Base-by-base conservation (phyloP, 2,329 filamentous ascomycete species). In the Aspergillus tamarii region DNA sequence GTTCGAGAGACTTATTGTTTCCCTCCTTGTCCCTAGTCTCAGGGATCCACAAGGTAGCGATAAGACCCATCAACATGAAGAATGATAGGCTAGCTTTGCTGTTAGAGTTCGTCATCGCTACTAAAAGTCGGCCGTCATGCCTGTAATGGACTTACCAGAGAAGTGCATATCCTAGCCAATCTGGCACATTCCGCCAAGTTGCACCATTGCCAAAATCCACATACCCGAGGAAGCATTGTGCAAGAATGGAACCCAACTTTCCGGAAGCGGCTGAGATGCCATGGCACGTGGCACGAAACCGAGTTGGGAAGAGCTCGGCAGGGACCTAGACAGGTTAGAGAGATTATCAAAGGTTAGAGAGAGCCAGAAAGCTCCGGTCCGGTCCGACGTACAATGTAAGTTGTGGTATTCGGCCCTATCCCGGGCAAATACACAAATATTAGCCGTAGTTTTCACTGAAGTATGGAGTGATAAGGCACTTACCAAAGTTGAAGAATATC, bases 341-440 rank as follows among this genome's bases (percentile, higher is more conserved):
- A 41, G 16, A 3, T 3, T 1, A 7, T 6, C 2, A 16, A 6
- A 3, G 10, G 14, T 1, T 10, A n/a, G 39, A 1, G 16, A 19
- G 2, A n/a, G 7, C 0, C 0, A 19, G 16, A 1, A 4, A n/a
- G 2, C 7, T 10, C 8, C 4, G 7, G 4, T 19, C 1, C 0
- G 3, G 1, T n/a, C 3, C 16, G 7, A 41, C 39, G 16, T 41
- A 41, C 39, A 41, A 41, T 41, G 1, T 41, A 41, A 10, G 39
- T 41, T 10, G 39, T 41, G 8, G 39, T 41, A 8, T 41, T 41
- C 1, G 39, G 39, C 0, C 39, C 39, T 41, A n/a, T 41, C 16
- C 3, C 16, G 1, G 8, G 2, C 0, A n/a, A 41, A n/a, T 1
- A 41, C 4, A 9, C 9, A 3, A 16, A 19, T n/a, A 7, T 41